phyloP scores from a whole-genome alignment of 2,329 filamentous ascomycete genomes.

The Tolypocladium inflatum region DNA sequence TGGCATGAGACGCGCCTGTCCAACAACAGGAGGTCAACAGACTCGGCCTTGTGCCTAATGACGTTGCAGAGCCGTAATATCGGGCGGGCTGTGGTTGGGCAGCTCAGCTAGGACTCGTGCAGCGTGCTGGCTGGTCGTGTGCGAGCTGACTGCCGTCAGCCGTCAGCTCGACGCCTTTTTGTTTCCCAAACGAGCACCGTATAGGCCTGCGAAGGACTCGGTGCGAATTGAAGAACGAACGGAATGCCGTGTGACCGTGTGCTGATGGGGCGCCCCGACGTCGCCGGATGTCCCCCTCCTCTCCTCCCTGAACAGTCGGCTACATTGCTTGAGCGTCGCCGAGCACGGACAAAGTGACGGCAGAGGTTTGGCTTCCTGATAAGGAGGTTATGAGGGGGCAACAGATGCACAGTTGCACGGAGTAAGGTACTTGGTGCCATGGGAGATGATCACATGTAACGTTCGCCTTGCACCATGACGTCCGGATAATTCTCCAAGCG shows the following conservation, averaged over 20 bases:
- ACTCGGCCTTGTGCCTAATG: not conserved
- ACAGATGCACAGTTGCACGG: not conserved
- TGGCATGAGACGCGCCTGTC: not conserved
- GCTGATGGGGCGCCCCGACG: too few species aligned
- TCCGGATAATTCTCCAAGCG: not conserved
- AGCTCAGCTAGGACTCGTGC: too few species aligned
- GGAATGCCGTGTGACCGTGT: not conserved
- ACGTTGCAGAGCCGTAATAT: not conserved
- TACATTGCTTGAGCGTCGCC: not conserved
- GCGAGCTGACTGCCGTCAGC: not conserved
- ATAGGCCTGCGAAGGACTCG: too few species aligned
- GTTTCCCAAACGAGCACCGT: not conserved
- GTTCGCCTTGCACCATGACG: not conserved
- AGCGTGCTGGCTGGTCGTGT: not conserved
- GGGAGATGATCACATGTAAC: not conserved
- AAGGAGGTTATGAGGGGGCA: too few species aligned
- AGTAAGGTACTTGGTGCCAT: not conserved
- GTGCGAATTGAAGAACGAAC: too few species aligned
- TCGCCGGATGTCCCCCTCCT: too few species aligned
- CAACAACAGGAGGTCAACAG: not conserved
- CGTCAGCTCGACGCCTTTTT: not conserved
- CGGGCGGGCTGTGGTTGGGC: too few species aligned
- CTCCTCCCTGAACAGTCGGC: too few species aligned
- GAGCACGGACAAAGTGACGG: not conserved
- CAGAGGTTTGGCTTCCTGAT: not conserved